Evolutionary conservation across 164 flowering plant species (phyloP), one percentile per base, ranked within the genome.

Genomic region (Pachysandra terminalis): DNA sequence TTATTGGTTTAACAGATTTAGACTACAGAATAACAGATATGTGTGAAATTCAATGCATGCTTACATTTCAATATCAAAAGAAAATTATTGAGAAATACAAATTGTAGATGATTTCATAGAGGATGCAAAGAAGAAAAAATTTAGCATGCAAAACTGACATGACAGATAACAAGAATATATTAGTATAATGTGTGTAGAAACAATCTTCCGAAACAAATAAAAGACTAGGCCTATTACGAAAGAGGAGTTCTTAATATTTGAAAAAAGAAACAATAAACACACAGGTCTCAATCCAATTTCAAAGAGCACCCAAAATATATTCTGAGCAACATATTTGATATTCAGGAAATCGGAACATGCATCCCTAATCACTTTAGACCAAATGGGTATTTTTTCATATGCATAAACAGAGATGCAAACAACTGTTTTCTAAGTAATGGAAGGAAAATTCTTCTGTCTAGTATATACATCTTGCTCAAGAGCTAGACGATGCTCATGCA

Each of bases 381-480:
- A 49, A 45, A 59, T 9, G 14, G n/a, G 23, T 49, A 64, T 49
- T 1, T 52, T 41, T 72, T 49, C 21, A 61, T 21, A 56, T 40
- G 64, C 62, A 63, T 60, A 45, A 21, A 57, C 32, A 19, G 51
- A 63, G 27, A 48, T 61, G 41, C 59, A 56, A 61, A 35, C 25
- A 9, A 22, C 23, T 37, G 37, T 45, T 61, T 37, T n/a, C n/a
- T 22, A 21, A 63, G n/a, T 58, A 69, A 71, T 15, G 51, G 51
- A 45, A 45, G 1, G 51, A 10, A 45, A 1, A 15, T 45, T 5
- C 6, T 28, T 17, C 12, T 21, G n/a, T 25, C 60, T 51, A 54
- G 40, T 67, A 35, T 61, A 25, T 90, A 92, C 99, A 68, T 92
- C 98, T 81, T 83, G 80, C 80, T 92, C 93, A 56, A 96, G 97